phyloP scores from a whole-genome alignment of 768 basidiomycete species.

The Suillus subalutaceus region DNA sequence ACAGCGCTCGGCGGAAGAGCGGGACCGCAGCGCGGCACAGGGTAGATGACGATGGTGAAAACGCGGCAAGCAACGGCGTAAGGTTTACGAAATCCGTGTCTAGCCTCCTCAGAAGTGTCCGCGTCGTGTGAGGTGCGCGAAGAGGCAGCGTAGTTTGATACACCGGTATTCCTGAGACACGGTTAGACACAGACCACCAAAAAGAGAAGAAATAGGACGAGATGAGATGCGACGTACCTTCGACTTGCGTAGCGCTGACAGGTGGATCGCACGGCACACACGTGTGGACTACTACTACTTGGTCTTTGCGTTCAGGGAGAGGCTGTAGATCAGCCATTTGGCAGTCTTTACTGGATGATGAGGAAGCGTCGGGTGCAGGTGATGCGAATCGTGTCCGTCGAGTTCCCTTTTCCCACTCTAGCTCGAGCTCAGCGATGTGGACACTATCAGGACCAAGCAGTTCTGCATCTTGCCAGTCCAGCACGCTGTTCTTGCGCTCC shows the following conservation, averaged over 20 bases:
- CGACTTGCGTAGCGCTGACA: slow-evolving; percentile 68
- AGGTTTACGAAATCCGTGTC: slow-evolving; percentile 82
- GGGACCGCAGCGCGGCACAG: slow-evolving; percentile 24
- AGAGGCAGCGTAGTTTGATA: slow-evolving; percentile 68
- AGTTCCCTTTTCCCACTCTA: slow-evolving; percentile 31
- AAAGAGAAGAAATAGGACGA: not conserved
- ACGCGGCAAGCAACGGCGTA: slow-evolving; percentile 48
- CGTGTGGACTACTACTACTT: slow-evolving; percentile 61
- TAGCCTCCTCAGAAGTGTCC: slow-evolving; percentile 62
- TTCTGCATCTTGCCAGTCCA: slow-evolving; percentile 47
- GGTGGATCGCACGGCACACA: slow-evolving; percentile 64
- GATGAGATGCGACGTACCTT: slow-evolving; percentile 50
- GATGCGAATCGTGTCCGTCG: slow-evolving; percentile 15
- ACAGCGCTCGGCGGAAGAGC: slow-evolving; percentile 47
- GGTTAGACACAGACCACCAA: slow-evolving; percentile 13
- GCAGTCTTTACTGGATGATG: slow-evolving; percentile 13
- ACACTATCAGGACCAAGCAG: slow-evolving; percentile 49
- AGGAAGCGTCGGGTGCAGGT: slow-evolving; percentile 3
- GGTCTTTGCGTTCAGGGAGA: slow-evolving; percentile 1
- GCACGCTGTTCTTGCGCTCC: slow-evolving; percentile 23
- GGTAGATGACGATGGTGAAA: slow-evolving; percentile 29
- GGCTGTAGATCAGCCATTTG: not conserved
- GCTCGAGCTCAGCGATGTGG: slow-evolving; percentile 45
- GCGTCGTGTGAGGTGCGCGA: slow-evolving; percentile 28
- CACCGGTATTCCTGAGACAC: slow-evolving; percentile 63